phyloP scores from a whole-genome alignment of 2,329 filamentous ascomycete species.

The Trichoderma simmonsii region DNA sequence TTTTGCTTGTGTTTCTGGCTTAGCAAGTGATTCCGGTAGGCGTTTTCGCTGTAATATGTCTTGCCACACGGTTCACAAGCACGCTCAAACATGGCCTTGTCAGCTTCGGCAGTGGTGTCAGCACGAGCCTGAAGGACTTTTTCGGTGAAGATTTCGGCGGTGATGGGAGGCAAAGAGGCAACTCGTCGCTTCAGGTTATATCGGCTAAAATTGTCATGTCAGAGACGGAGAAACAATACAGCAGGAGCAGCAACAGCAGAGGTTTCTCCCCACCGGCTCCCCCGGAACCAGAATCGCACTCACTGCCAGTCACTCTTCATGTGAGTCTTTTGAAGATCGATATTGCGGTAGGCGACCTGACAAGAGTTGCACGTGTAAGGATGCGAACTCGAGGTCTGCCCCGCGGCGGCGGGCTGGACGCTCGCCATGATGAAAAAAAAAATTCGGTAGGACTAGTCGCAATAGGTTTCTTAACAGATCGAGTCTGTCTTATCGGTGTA shows the following conservation, averaged over 20 bases:
- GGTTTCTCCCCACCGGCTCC: too few species aligned
- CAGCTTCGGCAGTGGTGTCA: slow-evolving; percentile 75
- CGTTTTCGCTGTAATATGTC: slow-evolving; percentile 95
- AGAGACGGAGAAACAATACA: neutral
- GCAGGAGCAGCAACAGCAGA: neutral
- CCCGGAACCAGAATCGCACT: slow-evolving; percentile 38
- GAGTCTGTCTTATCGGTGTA: neutral
- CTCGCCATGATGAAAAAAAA: slow-evolving; percentile 44
- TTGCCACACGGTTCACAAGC: slow-evolving; percentile 79
- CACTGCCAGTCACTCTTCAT: slow-evolving; percentile 99
- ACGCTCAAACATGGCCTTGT: slow-evolving; percentile 85
- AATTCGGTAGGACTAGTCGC: neutral
- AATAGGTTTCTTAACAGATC: neutral
- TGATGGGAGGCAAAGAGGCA: slow-evolving; percentile 83
- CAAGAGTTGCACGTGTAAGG: slow-evolving; percentile 99
- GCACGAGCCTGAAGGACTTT: slow-evolving; percentile 93
- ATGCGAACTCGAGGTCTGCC: slow-evolving; percentile 54
- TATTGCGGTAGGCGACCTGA: slow-evolving; percentile 91
- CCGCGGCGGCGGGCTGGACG: slow-evolving; percentile 32
- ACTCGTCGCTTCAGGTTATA: slow-evolving; percentile 97
- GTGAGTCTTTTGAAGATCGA: slow-evolving; percentile 87
- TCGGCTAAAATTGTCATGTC: slow-evolving; percentile 52
- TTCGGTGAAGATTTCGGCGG: slow-evolving; percentile 89
- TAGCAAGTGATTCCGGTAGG: slow-evolving; percentile 85
- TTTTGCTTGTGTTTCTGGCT: slow-evolving; percentile 79